Percentiles rank a stretch among this genome's conserved stretches.
Evolutionary conservation across 306 rosid genomes (phyloP).

Genomic region (Hippophae gyantsensis): DNA sequence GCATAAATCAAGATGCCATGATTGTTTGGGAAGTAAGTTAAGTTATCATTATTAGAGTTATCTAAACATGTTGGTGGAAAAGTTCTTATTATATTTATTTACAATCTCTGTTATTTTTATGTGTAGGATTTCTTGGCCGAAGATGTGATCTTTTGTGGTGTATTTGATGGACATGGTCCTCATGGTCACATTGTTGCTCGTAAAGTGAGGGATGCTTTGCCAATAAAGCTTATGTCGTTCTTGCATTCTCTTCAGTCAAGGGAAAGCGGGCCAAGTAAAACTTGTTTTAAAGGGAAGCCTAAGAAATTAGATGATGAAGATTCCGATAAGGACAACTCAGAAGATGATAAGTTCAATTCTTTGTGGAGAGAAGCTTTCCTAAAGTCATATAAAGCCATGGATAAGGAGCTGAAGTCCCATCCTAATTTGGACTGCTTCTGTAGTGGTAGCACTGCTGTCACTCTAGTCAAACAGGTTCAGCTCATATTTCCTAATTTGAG

Average conservation of each 20-base stretch:
- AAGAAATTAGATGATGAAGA: slow-evolving; percentile 43
- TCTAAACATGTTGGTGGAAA: slow-evolving; percentile 12
- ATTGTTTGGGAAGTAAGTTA: slow-evolving; percentile 93
- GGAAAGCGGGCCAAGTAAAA: slow-evolving; percentile 36
- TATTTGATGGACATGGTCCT: slow-evolving; percentile 97
- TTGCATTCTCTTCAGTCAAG: slow-evolving; percentile 53
- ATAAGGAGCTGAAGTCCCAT: slow-evolving; percentile 85
- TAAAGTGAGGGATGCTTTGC: slow-evolving; percentile 79
- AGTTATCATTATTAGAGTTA: slow-evolving; percentile 4
- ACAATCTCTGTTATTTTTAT: neutral
- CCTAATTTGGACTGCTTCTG: slow-evolving; percentile 90
- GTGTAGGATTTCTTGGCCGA: slow-evolving; percentile 79
- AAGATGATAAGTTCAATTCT: slow-evolving; percentile 44
- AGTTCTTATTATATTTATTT: slow-evolving; percentile 15
- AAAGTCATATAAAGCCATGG: slow-evolving; percentile 86
- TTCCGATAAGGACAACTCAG: slow-evolving; percentile 45
- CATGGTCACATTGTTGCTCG: slow-evolving; percentile 91
- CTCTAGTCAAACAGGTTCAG: slow-evolving; percentile 76
- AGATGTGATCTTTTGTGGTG: slow-evolving; percentile 77
- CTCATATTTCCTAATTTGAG: slow-evolving; percentile 8
- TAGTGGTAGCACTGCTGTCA: slow-evolving; percentile 91
- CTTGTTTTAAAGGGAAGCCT: slow-evolving; percentile 42
- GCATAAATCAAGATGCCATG: slow-evolving; percentile 97
- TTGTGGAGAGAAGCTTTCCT: slow-evolving; percentile 82
- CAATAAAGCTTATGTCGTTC: slow-evolving; percentile 60